Evolutionary conservation across 352 stramenopile species (phyloP).

Genomic region (Pythium aquatile): DNA sequence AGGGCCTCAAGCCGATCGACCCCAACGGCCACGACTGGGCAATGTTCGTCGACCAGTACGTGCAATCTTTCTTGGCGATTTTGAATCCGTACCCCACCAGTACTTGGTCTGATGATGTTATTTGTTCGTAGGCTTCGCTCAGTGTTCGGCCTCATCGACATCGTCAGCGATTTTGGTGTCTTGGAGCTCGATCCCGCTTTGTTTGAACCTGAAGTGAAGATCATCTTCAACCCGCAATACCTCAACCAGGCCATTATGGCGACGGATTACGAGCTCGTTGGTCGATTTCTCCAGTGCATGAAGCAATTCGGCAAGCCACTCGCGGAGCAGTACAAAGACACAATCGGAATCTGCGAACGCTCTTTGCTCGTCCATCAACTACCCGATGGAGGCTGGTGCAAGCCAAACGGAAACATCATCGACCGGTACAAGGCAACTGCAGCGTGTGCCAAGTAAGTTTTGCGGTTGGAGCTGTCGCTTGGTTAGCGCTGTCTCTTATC

Average conservation of each 20-base stretch:
- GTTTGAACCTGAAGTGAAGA: slow-evolving; percentile 67
- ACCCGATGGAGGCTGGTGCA: slow-evolving; percentile 75
- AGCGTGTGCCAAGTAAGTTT: slow-evolving; percentile 75
- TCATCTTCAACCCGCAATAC: slow-evolving; percentile 73
- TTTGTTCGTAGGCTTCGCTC: slow-evolving; percentile 54
- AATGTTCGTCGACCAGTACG: slow-evolving; percentile 70
- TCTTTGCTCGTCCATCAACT: slow-evolving; percentile 70
- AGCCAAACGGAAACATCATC: slow-evolving; percentile 41
- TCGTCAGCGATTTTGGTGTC: slow-evolving; percentile 78
- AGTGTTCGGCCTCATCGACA: slow-evolving; percentile 76
- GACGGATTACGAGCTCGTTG: slow-evolving; percentile 72
- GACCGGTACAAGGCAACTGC: slow-evolving; percentile 84
- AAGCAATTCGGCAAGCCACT: slow-evolving; percentile 58
- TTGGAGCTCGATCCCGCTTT: slow-evolving; percentile 63
- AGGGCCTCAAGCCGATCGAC: slow-evolving; percentile 65
- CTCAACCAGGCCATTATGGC: slow-evolving; percentile 72
- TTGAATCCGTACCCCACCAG: background rate
- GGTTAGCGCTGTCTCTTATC: background rate
- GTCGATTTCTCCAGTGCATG: slow-evolving; percentile 77
- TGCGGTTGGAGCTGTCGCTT: background rate
- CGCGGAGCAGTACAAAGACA: slow-evolving; percentile 33
- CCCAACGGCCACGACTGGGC: slow-evolving; percentile 61
- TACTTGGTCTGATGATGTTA: slow-evolving; percentile 9
- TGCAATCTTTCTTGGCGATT: slow-evolving; percentile 13
- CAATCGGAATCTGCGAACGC: slow-evolving; percentile 60